Percentiles rank a stretch among this genome's conserved stretches.
These are phyloP conservation scores for Hemerocallis citrina DNA, from an alignment of 106 monocot species.

Conservation along the genomic window DNA sequence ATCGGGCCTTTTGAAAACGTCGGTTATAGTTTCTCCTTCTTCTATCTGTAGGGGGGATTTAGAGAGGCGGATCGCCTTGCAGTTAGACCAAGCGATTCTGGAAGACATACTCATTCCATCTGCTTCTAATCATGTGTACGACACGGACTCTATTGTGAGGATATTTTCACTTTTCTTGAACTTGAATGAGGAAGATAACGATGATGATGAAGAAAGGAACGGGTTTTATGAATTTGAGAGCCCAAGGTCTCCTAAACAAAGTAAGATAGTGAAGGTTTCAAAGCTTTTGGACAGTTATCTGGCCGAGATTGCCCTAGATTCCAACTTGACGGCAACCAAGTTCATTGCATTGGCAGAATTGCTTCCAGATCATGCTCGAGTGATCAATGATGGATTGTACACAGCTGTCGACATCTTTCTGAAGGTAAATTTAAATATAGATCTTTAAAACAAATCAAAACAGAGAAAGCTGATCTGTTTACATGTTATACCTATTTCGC, in stretches of 20 bases:
- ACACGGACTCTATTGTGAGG: not conserved
- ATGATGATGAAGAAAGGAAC: slow-evolving; percentile 29
- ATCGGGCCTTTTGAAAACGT: slow-evolving; percentile 69
- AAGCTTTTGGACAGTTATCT: slow-evolving; percentile 79
- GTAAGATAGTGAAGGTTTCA: not conserved
- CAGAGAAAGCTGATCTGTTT: no score
- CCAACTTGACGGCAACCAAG: slow-evolving; percentile 66
- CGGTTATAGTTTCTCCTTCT: slow-evolving; percentile 35
- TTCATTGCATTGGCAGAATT: slow-evolving; percentile 71
- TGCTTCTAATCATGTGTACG: no score
- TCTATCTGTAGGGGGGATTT: slow-evolving; percentile 36
- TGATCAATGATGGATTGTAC: slow-evolving; percentile 74
- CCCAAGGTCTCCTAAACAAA: slow-evolving; percentile 14
- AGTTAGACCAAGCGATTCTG: slow-evolving; percentile 58
- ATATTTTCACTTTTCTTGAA: not conserved
- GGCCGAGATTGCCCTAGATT: slow-evolving; percentile 76
- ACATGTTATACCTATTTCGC: no score
- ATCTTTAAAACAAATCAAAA: no score
- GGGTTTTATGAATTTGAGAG: slow-evolving; percentile 49
- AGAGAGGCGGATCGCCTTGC: slow-evolving; percentile 71
- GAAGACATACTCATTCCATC: slow-evolving; percentile 22
- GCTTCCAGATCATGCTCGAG: slow-evolving; percentile 73
- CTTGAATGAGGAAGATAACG: slow-evolving; percentile 18
- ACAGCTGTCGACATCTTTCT: slow-evolving; percentile 87
- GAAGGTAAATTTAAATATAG: no score